Conservation (phyloP, 768 basidiomycete species). For the Naganishia vishniacii region DNA sequence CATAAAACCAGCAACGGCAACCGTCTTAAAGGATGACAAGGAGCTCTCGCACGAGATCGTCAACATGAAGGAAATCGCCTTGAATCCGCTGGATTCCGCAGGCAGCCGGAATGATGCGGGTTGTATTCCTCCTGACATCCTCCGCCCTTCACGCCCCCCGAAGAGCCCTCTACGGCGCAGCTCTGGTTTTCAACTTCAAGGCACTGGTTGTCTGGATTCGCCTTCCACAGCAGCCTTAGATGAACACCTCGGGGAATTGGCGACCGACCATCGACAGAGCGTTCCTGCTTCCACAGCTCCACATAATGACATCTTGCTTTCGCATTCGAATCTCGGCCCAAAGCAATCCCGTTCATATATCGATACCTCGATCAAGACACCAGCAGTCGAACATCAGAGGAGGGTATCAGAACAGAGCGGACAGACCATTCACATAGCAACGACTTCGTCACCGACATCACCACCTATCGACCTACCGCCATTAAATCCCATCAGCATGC, state of each 20-base stretch:
- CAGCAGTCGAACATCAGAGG: no score
- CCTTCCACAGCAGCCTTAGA: no score
- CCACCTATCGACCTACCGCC: slow-evolving; percentile 2
- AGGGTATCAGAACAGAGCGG: neutral
- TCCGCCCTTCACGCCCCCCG: neutral
- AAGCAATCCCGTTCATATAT: no score
- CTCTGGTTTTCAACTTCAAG: neutral
- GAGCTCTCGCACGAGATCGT: slow-evolving; percentile 22
- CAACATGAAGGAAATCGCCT: neutral
- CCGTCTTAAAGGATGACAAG: neutral
- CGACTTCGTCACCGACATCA: neutral
- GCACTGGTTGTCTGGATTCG: no score
- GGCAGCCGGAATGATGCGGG: no score
- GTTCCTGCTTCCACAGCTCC: no score
- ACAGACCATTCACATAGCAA: neutral
- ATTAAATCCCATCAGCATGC: neutral
- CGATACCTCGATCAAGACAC: no score
- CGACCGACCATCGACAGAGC: no score
- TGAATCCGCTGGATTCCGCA: neutral
- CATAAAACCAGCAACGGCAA: neutral
- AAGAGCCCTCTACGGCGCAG: neutral
- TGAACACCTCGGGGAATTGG: no score
- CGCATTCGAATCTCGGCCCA: no score
- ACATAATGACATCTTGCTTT: no score
- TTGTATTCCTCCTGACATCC: no score